Percentiles rank a stretch among this genome's conserved stretches.
Conservation (phyloP, 306 rosid genomes). For the Dryas octopetala region DNA sequence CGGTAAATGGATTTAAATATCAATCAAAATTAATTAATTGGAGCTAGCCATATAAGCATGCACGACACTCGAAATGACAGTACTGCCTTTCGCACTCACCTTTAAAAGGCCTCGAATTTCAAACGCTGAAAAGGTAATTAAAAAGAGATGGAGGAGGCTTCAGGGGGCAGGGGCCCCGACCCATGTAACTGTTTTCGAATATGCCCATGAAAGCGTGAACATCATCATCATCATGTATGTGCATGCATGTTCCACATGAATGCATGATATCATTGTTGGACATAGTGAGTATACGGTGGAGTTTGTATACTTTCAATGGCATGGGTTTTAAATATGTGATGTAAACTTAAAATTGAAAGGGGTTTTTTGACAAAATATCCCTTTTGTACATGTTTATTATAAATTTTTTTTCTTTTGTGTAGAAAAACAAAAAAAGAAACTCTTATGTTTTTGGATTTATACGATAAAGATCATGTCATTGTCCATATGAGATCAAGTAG, state of each 20-base stretch:
- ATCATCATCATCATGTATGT: background rate
- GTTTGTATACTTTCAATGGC: background rate
- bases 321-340: too few relatives aligned
- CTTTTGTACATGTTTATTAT: too few relatives aligned
- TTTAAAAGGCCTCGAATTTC: slow-evolving; percentile 16
- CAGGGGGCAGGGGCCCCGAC: slow-evolving; percentile 10
- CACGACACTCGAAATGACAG: slow-evolving; percentile 7
- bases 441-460: too few relatives aligned
- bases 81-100: slow-evolving; percentile 17
- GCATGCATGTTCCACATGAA: background rate
- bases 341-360: too few relatives aligned
- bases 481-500: too few relatives aligned
- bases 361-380: too few relatives aligned
- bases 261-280: background rate
- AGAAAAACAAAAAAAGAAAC: too few relatives aligned
- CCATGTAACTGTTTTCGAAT: background rate
- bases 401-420: too few relatives aligned
- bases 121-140: background rate
- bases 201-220: background rate
- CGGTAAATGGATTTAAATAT: too few relatives aligned
- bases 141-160: background rate
- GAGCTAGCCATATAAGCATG: background rate
- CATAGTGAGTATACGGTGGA: too few relatives aligned
- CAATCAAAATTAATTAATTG: background rate
- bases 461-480: too few relatives aligned